phyloP scores from a whole-genome alignment of 176 grass and related monocot species.

The Hordeum marinum region DNA sequence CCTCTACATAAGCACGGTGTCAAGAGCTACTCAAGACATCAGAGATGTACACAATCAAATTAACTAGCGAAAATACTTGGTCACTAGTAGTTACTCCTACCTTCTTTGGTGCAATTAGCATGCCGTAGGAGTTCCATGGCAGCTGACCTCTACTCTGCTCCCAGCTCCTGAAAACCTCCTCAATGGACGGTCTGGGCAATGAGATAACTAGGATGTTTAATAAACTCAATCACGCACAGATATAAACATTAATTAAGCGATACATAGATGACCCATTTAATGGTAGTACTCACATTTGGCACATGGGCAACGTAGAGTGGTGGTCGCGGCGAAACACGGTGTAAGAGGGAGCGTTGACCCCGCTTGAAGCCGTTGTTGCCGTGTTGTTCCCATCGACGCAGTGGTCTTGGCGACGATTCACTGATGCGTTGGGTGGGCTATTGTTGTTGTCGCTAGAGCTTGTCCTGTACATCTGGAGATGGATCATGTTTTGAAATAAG shows the following conservation, averaged over 20 bases:
- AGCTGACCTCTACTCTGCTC: slow-evolving; percentile 28
- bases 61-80: neutral
- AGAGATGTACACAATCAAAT: neutral
- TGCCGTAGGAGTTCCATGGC: slow-evolving; percentile 13
- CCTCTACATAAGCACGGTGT: neutral
- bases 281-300: slow-evolving; percentile 29
- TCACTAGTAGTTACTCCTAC: neutral
- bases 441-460: slow-evolving; percentile 35
- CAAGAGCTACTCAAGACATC: neutral
- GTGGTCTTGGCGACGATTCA: slow-evolving; percentile 14
- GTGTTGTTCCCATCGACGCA: neutral
- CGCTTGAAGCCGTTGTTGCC: neutral
- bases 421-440: neutral
- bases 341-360: neutral
- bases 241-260: neutral
- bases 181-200: slow-evolving; percentile 27
- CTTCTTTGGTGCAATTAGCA: neutral
- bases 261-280: neutral
- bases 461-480: slow-evolving; percentile 63
- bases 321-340: neutral
- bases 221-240: neutral
- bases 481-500: neutral
- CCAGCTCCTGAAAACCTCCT: slow-evolving; percentile 34
- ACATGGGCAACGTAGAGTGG: neutral
- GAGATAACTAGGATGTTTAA: neutral